Conservation (phyloP, 2,329 filamentous ascomycete genomes). For the Aspergillus nomiae region DNA sequence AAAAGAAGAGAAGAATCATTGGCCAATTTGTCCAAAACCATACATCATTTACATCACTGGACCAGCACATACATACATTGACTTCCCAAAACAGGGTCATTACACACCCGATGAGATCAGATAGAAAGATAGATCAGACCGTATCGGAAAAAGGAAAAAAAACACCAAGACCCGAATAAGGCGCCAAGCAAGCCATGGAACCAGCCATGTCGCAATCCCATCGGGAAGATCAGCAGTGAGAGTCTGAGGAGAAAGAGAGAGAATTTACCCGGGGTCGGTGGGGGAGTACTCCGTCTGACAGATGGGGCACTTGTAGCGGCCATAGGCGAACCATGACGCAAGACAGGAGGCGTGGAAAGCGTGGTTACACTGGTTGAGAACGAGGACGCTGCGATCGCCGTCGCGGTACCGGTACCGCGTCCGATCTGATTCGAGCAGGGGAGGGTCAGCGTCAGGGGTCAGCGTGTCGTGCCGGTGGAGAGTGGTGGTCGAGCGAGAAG, state of each 20-base stretch:
- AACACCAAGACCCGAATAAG: neutral
- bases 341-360: slow-evolving; percentile 33
- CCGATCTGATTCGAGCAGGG: neutral
- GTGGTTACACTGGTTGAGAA: slow-evolving; percentile 33
- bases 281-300: slow-evolving; percentile 31
- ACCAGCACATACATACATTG: neutral
- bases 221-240: neutral
- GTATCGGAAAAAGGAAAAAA: neutral
- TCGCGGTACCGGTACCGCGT: neutral
- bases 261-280: slow-evolving; percentile 7
- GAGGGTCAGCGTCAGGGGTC: neutral
- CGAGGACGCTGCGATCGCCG: slow-evolving; percentile 18
- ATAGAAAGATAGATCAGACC: neutral
- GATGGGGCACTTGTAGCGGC: slow-evolving; percentile 31
- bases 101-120: neutral
- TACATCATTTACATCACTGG: neutral
- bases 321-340: slow-evolving; percentile 32
- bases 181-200: neutral
- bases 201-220: neutral
- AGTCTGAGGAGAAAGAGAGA: neutral
- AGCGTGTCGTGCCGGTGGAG: neutral
- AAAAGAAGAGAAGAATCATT: neutral
- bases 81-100: neutral
- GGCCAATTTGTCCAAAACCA: no score
- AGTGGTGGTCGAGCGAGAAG: neutral